Evolutionary conservation across 108 stramenopile species (phyloP), one percentile per base, ranked within the genome.

Genomic region (Nitzschia putrida): DNA sequence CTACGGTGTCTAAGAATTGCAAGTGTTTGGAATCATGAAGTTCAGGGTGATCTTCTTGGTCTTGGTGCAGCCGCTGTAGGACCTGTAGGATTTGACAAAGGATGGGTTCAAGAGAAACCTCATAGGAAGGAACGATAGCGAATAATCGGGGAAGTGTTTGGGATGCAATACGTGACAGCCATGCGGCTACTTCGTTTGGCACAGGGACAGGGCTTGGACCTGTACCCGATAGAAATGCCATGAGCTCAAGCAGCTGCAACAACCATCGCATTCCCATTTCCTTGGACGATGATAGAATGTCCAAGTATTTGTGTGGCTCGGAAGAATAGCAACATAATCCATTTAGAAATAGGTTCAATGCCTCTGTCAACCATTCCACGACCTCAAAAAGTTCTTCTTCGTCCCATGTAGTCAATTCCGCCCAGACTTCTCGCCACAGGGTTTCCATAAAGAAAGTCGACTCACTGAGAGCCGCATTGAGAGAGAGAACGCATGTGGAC

Each of bases 261-360:
- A 75, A 25, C 80, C 74, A 80, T 68, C 66, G 58, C 38, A 64
- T 68, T 9, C 70, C 74, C 4, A 76, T 18, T 69, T 75, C 80
- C 42, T 71, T 80, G 53, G 67, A 56, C 8, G 67, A 45, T 26
- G 49, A 37, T 37, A 39, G 40, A 12, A 29, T 29, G 7, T 66
- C 47, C 49, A 52, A 40, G 3, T 14, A 14, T 1, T 34, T 40
- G 66, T 12, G 2, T 20, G 29, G 23, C 14, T 12, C 23, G 50
- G 22, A 8, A 7, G 23, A 39, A n/a, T 54, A 56, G 10, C 57
- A 73, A 5, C 61, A 40, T 8, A 79, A 45, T 53, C 66, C 53
- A 45, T 22, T 44, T 41, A 72, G n/a, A 51, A 54, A 75, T 61
- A 81, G 25, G 43, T 76, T 50, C 39, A 81, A 45, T 20, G 53